A percentile compares a stretch with the other conserved stretches of the same genome.
Evolutionary conservation across 768 basidiomycete species (phyloP).

Genomic region (Suillus subaureus): DNA sequence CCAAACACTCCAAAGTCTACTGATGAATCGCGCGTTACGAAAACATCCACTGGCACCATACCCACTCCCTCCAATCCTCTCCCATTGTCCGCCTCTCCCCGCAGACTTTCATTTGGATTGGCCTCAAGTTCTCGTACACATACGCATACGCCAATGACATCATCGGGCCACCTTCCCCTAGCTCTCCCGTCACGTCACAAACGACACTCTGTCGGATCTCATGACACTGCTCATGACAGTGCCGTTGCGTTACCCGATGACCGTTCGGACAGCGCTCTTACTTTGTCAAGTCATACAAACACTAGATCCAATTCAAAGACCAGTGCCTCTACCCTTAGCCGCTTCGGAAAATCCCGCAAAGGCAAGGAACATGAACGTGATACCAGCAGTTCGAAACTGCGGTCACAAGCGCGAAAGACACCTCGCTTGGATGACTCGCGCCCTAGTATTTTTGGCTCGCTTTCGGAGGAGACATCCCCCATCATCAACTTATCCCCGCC

Average conservation of each 20-base stretch:
- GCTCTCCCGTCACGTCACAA: constrained; percentile 25
- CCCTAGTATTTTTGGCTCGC: constrained; percentile 22
- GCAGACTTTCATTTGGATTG: constrained; percentile 35
- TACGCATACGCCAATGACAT: constrained; percentile 32
- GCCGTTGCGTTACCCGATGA: constrained; percentile 36
- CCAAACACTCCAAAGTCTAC: constrained; percentile 32
- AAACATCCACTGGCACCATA: constrained; percentile 22
- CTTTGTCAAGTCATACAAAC: background rate
- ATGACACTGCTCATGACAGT: constrained; percentile 33
- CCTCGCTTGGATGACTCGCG: constrained; percentile 4
- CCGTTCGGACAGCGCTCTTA: constrained; percentile 4
- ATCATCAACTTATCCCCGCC: constrained; percentile 17
- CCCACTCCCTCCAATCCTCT: constrained; percentile 33
- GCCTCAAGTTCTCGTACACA: constrained; percentile 26
- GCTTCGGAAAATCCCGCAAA: constrained; percentile 20
- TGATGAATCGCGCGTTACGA: constrained; percentile 22
- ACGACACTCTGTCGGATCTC: constrained; percentile 32
- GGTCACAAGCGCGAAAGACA: constrained; percentile 13
- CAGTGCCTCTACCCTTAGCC: constrained; percentile 14
- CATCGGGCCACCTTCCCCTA: constrained; percentile 29
- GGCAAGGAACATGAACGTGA: constrained; percentile 26
- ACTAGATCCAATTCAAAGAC: constrained; percentile 13
- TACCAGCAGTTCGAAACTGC: constrained; percentile 1
- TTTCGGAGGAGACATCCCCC: constrained; percentile 21
- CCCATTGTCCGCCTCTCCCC: constrained; percentile 36